These are phyloP conservation scores for Yamadazyma songkhlaensis DNA, from an alignment of 1,139 yeast genomes.

Conservation along the genomic window DNA sequence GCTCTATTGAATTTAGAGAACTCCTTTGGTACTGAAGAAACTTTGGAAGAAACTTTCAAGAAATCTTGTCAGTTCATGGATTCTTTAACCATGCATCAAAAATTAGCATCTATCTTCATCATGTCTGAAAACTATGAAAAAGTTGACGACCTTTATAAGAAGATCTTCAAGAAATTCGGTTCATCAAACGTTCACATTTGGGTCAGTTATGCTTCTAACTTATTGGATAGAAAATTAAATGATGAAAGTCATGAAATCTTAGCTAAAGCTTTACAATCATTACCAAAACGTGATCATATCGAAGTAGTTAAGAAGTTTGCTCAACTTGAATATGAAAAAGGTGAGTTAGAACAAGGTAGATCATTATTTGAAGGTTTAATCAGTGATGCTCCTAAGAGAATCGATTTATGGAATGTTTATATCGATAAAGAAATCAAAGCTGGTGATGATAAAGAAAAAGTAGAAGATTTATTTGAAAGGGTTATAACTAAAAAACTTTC, in stretches of 20 bases:
- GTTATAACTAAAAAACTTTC: conserved; percentile 65
- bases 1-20: conserved; percentile 92
- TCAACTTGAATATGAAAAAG: conserved; percentile 78
- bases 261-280: conserved; percentile 66
- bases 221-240: conserved; percentile 55
- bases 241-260: conserved; percentile 69
- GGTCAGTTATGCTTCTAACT: conserved; percentile 75
- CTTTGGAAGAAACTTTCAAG: conserved; percentile 76
- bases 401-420: conserved; percentile 93
- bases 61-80: conserved; percentile 92
- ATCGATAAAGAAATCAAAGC: conserved; percentile 85
- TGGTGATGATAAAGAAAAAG: conserved; percentile 58
- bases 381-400: conserved; percentile 86
- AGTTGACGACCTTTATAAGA: conserved; percentile 67
- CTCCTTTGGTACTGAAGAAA: conserved; percentile 83
- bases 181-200: conserved; percentile 60
- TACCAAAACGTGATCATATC: conserved; percentile 75
- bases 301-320: conserved; percentile 87
- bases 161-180: conserved; percentile 80
- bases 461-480: conserved; percentile 80
- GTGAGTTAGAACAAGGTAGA: conserved; percentile 92
- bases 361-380: conserved; percentile 90
- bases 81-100: conserved; percentile 73
- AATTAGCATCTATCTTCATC: conserved; percentile 70
- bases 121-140: conserved; percentile 68